phyloP scores from a whole-genome alignment of 495 filamentous ascomycete species.

The Geoglossum glabrum region DNA sequence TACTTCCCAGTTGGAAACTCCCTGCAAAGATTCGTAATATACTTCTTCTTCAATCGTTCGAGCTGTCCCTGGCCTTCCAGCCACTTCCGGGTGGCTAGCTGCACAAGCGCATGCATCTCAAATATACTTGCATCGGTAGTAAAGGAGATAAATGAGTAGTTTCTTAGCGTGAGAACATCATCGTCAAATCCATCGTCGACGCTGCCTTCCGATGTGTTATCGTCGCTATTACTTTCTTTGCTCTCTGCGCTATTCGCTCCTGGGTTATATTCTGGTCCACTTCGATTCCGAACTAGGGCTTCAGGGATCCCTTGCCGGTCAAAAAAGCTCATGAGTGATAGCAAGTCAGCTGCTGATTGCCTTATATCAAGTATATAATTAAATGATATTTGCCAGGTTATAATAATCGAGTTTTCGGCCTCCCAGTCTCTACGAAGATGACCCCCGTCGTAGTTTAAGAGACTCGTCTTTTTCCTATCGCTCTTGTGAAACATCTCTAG shows the following conservation, averaged over 20 bases:
- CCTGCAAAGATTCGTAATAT: neutral
- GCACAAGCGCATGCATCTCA: slow-evolving; percentile 10
- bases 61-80: neutral
- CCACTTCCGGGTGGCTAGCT: slow-evolving; percentile 4
- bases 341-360: slow-evolving; percentile 17
- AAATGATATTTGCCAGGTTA: slow-evolving; percentile 20
- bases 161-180: slow-evolving; percentile 20
- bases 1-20: slow-evolving; percentile 5
- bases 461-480: slow-evolving; percentile 14
- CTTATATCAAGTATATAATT: slow-evolving; percentile 11
- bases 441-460: slow-evolving; percentile 15
- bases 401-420: slow-evolving; percentile 14
- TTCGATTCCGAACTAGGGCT: slow-evolving; percentile 8
- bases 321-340: slow-evolving; percentile 19
- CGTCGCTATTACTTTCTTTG: slow-evolving; percentile 9
- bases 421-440: slow-evolving; percentile 14
- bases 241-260: neutral
- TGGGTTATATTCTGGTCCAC: neutral
- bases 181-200: slow-evolving; percentile 21
- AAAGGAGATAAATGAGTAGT: slow-evolving; percentile 25
- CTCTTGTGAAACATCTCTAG: slow-evolving; percentile 18
- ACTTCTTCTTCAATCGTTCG: neutral
- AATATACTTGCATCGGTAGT: slow-evolving; percentile 2
- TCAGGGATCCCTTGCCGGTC: slow-evolving; percentile 14
- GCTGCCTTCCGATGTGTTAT: slow-evolving; percentile 6